phyloP scores from a whole-genome alignment of 2,329 filamentous ascomycete species.

The Leptosphaerulina australis region DNA sequence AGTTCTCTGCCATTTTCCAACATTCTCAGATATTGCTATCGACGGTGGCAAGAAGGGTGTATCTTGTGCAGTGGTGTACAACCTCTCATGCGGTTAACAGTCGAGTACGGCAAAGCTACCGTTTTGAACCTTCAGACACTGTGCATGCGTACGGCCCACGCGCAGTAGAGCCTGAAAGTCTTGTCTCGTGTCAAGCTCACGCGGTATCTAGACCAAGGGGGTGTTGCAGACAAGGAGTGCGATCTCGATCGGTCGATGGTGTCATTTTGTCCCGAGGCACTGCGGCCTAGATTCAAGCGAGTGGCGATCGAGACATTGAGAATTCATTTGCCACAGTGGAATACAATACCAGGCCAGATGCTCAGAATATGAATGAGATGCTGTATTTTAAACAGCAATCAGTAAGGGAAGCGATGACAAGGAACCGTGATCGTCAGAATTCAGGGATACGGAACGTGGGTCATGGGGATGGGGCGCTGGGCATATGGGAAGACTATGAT shows the following conservation, averaged over 20 bases:
- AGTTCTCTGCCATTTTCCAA: conserved; percentile 12
- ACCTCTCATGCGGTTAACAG: not conserved
- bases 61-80: not conserved
- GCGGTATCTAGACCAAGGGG: conserved; percentile 7
- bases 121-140: conserved; percentile 8
- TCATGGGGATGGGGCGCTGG: conserved; percentile 10
- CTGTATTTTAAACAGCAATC: conserved; percentile 1
- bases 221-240: conserved; percentile 10
- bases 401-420: not conserved
- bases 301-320: conserved; percentile 13
- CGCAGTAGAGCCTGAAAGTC: conserved; percentile 1
- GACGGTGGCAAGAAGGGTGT: not conserved
- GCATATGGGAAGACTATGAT: conserved; percentile 5
- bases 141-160: conserved; percentile 12
- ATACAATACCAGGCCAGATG: not conserved
- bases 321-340: conserved; percentile 15
- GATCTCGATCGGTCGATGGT: conserved; percentile 19
- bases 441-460: not conserved
- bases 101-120: conserved; percentile 4
- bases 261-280: conserved; percentile 13
- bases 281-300: conserved; percentile 17
- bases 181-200: conserved; percentile 13
- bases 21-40: conserved; percentile 1
- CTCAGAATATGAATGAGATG: not conserved
- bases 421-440: conserved; percentile 11